Percentiles rank a stretch among this genome's conserved stretches.
Conservation (phyloP, 83 land plant genomes). For the Thuja plicata region DNA sequence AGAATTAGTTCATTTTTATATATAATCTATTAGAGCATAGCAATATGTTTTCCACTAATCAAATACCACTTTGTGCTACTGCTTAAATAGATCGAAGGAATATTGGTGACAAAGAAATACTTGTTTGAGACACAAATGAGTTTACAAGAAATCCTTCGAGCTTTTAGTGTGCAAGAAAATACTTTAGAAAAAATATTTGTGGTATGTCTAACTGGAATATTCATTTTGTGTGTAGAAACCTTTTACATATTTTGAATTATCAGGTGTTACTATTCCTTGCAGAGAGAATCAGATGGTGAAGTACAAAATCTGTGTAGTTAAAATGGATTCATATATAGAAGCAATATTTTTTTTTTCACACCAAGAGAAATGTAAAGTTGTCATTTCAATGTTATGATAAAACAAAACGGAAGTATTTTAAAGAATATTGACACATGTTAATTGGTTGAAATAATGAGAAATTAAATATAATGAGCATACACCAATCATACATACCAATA, state of each 20-base stretch:
- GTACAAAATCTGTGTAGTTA: background rate
- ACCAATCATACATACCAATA: background rate
- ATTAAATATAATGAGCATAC: background rate
- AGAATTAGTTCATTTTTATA: background rate
- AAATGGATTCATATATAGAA: background rate
- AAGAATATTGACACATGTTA: background rate
- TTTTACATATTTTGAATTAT: background rate
- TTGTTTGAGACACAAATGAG: constrained; percentile 35
- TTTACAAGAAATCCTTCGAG: constrained; percentile 45
- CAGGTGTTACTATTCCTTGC: background rate
- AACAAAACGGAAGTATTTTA: background rate
- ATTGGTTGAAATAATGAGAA: background rate
- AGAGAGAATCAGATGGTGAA: background rate
- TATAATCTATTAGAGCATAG: background rate
- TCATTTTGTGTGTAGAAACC: background rate
- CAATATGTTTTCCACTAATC: background rate
- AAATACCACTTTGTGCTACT: background rate
- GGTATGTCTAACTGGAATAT: constrained; percentile 10
- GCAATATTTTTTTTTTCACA: background rate
- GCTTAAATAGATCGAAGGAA: constrained; percentile 30
- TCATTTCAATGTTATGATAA: background rate
- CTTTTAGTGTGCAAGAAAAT: constrained; percentile 42
- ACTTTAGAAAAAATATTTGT: constrained; percentile 38
- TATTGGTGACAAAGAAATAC: constrained; percentile 43
- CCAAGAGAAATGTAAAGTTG: background rate